phyloP scores from a whole-genome alignment of 2,329 filamentous ascomycete species.

The Exutisphaerella laricina region DNA sequence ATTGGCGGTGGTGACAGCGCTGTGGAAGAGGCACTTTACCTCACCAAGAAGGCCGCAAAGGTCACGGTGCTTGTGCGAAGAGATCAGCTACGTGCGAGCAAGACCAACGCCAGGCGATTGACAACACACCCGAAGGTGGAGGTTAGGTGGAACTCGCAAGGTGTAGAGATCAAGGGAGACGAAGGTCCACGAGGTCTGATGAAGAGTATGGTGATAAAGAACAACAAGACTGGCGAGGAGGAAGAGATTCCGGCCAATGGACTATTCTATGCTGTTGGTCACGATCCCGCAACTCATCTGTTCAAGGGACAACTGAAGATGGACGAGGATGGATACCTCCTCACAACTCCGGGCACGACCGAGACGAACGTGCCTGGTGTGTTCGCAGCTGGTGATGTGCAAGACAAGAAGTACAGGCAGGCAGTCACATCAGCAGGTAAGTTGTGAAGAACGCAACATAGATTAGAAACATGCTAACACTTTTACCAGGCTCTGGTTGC shows the following conservation, averaged over 20 bases:
- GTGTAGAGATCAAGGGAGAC: constrained; percentile 78
- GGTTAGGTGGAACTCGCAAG: constrained; percentile 77
- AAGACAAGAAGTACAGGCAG: constrained; percentile 97
- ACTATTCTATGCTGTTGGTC: constrained; percentile 94
- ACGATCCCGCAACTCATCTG: constrained; percentile 86
- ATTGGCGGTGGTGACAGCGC: constrained; percentile 96
- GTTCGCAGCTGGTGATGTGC: constrained; percentile 94
- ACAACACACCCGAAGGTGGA: constrained; percentile 82
- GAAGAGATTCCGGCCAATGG: constrained; percentile 87
- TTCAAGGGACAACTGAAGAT: constrained; percentile 86
- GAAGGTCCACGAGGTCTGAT: constrained; percentile 70
- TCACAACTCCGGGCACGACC: constrained; percentile 83
- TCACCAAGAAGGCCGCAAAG: constrained; percentile 95
- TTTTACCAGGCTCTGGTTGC: constrained; percentile 70
- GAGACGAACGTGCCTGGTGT: constrained; percentile 85
- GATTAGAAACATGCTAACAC: constrained; percentile 12
- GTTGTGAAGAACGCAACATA: too few relatives aligned
- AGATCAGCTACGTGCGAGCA: constrained; percentile 79
- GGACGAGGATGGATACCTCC: constrained; percentile 84
- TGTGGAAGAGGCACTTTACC: constrained; percentile 93
- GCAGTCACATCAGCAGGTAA: constrained; percentile 93
- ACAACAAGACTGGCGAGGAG: constrained; percentile 67
- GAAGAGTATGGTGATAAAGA: constrained; percentile 78
- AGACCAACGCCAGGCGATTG: constrained; percentile 85
- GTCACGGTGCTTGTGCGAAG: constrained; percentile 89